Conservation (phyloP, 148 eudicot species). For the Diospyros kaki region DNA sequence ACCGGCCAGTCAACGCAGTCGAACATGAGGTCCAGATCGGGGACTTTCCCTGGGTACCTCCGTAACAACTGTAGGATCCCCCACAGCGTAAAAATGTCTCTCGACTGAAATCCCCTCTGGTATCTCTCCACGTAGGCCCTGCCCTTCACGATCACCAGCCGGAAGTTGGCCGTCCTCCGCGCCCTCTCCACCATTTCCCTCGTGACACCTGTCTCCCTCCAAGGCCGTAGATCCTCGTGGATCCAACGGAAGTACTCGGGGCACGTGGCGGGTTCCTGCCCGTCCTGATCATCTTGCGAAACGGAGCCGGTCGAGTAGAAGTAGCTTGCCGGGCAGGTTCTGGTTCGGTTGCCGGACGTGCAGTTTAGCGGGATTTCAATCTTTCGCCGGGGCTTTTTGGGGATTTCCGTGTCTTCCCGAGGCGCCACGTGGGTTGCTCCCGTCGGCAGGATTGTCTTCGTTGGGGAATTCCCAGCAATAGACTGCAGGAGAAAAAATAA, state of each 20-base stretch:
- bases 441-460: conserved; percentile 10
- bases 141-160: conserved; percentile 56
- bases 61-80: conserved; percentile 69
- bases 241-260: conserved; percentile 86
- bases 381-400: conserved; percentile 16
- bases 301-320: conserved; percentile 36
- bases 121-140: conserved; percentile 57
- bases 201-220: conserved; percentile 64
- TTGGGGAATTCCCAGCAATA: conserved; percentile 4
- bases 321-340: conserved; percentile 42
- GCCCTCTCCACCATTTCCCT: conserved; percentile 55
- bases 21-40: conserved; percentile 87
- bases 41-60: conserved; percentile 74
- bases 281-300: conserved; percentile 26
- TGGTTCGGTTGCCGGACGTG: conserved; percentile 27
- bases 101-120: conserved; percentile 42
- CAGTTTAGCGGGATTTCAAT: conserved; percentile 42
- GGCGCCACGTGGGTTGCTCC: conserved; percentile 12
- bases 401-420: conserved; percentile 6
- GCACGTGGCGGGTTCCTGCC: conserved; percentile 41
- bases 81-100: conserved; percentile 73
- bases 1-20: conserved; percentile 77
- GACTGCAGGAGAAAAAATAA: conserved; percentile 22
- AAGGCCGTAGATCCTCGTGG: conserved; percentile 73
- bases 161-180: conserved; percentile 44